Evolutionary conservation across 1,284 basidiomycete species (phyloP).

Genomic region (Schizophyllum commune): DNA sequence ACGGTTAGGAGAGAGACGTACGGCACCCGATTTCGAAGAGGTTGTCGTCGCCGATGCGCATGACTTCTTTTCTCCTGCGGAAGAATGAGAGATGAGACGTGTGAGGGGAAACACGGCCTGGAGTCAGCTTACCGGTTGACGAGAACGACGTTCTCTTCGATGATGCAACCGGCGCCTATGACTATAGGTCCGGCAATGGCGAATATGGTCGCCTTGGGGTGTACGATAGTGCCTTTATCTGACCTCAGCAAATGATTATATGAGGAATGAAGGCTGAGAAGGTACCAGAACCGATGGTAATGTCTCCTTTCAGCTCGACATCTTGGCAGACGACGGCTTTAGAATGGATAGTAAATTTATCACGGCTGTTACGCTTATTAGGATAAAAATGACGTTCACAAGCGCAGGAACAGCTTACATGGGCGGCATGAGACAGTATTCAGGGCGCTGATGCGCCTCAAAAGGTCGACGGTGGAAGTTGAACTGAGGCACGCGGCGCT

Average conservation of each 20-base stretch:
- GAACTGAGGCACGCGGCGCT: too few species aligned
- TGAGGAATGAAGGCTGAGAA: not conserved
- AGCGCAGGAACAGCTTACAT: not conserved
- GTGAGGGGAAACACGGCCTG: constrained; percentile 5
- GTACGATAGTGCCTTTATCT: constrained; percentile 71
- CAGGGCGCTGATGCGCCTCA: too few species aligned
- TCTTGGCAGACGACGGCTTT: constrained; percentile 83
- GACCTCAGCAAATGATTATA: not conserved
- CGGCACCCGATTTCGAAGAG: constrained; percentile 90
- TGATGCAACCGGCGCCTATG: constrained; percentile 82
- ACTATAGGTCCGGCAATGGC: constrained; percentile 83
- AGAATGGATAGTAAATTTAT: constrained; percentile 73
- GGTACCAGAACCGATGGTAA: constrained; percentile 78
- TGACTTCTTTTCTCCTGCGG: constrained; percentile 66
- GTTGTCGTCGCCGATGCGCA: constrained; percentile 89
- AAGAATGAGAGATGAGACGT: constrained; percentile 1
- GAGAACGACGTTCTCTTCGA: constrained; percentile 86
- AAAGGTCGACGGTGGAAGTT: too few species aligned
- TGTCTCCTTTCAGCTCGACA: constrained; percentile 83
- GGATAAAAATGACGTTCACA: not conserved
- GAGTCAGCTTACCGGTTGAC: constrained; percentile 57
- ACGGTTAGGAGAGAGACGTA: constrained; percentile 30
- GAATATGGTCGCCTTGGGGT: constrained; percentile 88
- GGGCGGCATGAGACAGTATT: too few species aligned
- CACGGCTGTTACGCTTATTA: constrained; percentile 39